Conservation (phyloP, 1,284 basidiomycete species). For the Jaminaea rosea region DNA sequence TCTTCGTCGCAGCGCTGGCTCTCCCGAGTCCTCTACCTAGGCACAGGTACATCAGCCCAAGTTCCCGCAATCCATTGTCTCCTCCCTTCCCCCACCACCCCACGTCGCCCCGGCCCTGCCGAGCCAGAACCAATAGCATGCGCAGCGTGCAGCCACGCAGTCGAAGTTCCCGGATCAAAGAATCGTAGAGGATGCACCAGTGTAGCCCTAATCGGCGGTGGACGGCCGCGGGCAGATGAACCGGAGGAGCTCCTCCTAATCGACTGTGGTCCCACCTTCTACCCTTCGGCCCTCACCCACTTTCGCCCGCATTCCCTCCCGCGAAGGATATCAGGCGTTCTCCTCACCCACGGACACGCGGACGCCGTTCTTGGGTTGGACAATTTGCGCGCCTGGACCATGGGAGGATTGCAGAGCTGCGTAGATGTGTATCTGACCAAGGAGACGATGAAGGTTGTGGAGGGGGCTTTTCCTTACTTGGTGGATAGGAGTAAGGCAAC, state of each 20-base stretch:
- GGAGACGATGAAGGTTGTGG: conserved; percentile 27
- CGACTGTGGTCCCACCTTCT: conserved; percentile 44
- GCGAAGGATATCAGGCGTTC: conserved; percentile 30
- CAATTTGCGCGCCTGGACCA: conserved; percentile 40
- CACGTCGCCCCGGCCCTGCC: neutral
- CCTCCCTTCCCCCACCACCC: neutral
- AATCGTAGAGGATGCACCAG: conserved; percentile 36
- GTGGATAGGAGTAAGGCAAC: conserved; percentile 32
- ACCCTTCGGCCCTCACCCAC: conserved; percentile 20
- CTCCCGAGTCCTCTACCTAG: conserved; percentile 30
- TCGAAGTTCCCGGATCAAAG: conserved; percentile 24
- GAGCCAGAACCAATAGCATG: conserved; percentile 12
- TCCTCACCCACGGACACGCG: conserved; percentile 42
- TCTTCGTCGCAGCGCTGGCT: conserved; percentile 17
- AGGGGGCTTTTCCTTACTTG: conserved; percentile 37
- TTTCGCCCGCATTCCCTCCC: conserved; percentile 22
- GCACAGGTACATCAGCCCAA: conserved; percentile 40
- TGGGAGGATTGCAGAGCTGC: conserved; percentile 29
- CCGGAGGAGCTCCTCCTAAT: conserved; percentile 27
- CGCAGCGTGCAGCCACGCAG: conserved; percentile 31
- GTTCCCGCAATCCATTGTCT: conserved; percentile 35
- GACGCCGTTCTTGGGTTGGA: conserved; percentile 42
- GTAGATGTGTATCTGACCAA: conserved; percentile 40
- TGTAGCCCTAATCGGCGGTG: conserved; percentile 19
- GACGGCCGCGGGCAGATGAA: conserved; percentile 1